These are phyloP conservation scores for Tritrichomonas foetus DNA, from an alignment of 208 protist species.

Conservation along the genomic window DNA sequence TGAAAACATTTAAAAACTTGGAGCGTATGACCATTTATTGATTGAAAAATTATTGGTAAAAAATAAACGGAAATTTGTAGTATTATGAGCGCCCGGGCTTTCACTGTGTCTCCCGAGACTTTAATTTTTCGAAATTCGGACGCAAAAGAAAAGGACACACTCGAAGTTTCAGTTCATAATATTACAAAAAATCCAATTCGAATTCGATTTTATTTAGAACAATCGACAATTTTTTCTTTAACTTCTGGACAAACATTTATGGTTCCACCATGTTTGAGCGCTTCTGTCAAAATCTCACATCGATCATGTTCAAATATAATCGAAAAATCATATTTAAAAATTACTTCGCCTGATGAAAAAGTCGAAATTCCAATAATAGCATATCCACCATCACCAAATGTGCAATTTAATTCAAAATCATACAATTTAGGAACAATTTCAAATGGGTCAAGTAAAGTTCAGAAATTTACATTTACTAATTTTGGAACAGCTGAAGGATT, in stretches of 20 bases:
- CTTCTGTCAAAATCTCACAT: no score
- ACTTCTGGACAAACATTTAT: background rate
- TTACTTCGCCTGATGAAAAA: background rate
- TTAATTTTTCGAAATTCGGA: no score
- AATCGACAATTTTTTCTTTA: background rate
- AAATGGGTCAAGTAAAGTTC: no score
- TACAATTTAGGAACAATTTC: background rate
- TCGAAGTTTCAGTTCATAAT: no score
- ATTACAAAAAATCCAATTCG: background rate
- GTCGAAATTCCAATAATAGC: background rate
- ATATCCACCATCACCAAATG: background rate
- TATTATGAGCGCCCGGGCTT: no score
- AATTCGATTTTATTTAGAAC: background rate
- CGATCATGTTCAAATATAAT: background rate
- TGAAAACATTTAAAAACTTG: no score
- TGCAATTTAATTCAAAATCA: background rate
- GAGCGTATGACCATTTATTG: no score
- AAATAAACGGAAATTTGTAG: no score
- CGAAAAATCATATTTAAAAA: background rate
- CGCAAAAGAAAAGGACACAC: no score
- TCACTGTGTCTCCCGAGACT: no score
- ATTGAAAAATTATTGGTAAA: no score
- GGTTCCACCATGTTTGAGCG: background rate
- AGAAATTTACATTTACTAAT: background rate
- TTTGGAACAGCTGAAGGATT: background rate